Evolutionary conservation across 441 rosid genomes (phyloP).

Genomic region (Hura crepitans): DNA sequence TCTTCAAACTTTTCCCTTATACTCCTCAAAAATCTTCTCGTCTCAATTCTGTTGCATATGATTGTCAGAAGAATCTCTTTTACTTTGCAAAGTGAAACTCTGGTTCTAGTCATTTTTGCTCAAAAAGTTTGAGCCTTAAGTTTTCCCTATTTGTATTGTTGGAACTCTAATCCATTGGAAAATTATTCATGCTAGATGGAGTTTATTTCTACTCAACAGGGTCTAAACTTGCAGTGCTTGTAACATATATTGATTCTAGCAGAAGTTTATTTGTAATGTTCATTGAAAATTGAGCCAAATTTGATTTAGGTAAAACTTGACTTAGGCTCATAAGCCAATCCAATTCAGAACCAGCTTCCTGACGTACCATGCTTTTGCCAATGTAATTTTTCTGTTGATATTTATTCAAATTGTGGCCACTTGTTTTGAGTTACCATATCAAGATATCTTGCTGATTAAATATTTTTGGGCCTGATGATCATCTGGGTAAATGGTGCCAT

Average conservation of each 20-base stretch:
- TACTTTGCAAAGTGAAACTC: too few relatives aligned
- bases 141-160: neutral
- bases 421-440: neutral
- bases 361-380: neutral
- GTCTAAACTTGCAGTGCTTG: neutral
- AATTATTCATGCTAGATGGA: neutral
- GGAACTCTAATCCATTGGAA: neutral
- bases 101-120: too few relatives aligned
- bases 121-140: neutral
- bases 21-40: neutral
- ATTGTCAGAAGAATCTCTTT: neutral
- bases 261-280: neutral
- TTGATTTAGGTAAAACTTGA: neutral
- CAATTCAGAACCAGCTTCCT: too few relatives aligned
- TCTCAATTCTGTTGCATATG: neutral
- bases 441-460: neutral
- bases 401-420: conserved; percentile 4
- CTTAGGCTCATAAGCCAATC: neutral
- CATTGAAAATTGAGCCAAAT: neutral
- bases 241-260: neutral
- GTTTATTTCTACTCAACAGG: neutral
- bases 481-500: neutral
- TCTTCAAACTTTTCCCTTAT: neutral
- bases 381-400: neutral
- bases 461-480: neutral